Percentiles rank a stretch among this genome's conserved stretches.
phyloP scores from a whole-genome alignment of 768 basidiomycete species.

The Leccinum incarnatum region DNA sequence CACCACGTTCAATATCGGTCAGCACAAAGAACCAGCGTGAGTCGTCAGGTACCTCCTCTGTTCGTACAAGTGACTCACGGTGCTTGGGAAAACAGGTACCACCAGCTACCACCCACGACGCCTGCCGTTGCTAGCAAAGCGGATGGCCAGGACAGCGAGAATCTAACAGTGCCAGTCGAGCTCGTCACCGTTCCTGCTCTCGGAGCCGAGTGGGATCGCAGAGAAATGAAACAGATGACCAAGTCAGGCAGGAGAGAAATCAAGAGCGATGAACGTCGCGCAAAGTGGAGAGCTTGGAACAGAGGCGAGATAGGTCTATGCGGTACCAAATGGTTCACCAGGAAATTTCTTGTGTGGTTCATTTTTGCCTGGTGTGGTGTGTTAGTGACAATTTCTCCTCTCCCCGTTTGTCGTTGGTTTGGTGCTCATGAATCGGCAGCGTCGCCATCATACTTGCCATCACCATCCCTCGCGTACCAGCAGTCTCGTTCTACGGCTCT shows the following conservation, averaged over 20 bases:
- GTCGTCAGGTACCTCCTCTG: constrained; percentile 18
- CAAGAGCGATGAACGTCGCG: constrained; percentile 48
- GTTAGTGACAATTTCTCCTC: constrained; percentile 36
- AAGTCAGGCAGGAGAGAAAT: constrained; percentile 66
- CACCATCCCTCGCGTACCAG: constrained; percentile 80
- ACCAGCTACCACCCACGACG: constrained; percentile 36
- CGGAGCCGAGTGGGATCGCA: constrained; percentile 84
- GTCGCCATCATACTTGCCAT: constrained; percentile 71
- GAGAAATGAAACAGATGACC: constrained; percentile 76
- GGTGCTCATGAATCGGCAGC: constrained; percentile 35
- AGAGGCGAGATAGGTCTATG: constrained; percentile 78
- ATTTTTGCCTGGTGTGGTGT: constrained; percentile 57
- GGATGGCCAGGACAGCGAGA: constrained; percentile 33
- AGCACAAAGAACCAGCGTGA: constrained; percentile 46
- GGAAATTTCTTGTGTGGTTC: constrained; percentile 66
- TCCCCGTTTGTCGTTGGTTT: neutral
- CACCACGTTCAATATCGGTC: constrained; percentile 48
- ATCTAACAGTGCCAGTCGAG: constrained; percentile 48
- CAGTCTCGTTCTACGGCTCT: constrained; percentile 56
- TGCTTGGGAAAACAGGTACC: constrained; percentile 38
- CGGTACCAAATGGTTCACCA: constrained; percentile 71
- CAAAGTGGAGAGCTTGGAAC: constrained; percentile 73
- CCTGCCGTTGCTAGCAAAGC: constrained; percentile 28
- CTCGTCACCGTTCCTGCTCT: constrained; percentile 90
- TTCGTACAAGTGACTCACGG: constrained; percentile 5